These are phyloP conservation scores for Boletus patriciae DNA, from an alignment of 768 basidiomycete genomes.

Conservation along the genomic window DNA sequence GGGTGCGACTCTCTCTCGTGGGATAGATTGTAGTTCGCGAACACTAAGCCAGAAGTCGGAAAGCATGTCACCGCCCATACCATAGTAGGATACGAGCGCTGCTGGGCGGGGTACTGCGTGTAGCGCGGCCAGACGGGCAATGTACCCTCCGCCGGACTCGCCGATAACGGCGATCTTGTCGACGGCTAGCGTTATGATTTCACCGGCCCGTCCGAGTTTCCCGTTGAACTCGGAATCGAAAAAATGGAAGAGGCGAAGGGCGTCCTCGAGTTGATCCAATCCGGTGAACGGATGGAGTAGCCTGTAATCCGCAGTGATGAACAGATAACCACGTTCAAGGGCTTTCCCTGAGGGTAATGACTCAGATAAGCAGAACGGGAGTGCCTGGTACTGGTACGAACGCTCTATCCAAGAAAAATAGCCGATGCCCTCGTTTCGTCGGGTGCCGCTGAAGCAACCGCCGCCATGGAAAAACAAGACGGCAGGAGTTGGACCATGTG, in stretches of 20 bases:
- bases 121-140: not conserved
- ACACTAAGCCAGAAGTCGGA: conserved; percentile 1
- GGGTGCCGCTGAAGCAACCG: conserved; percentile 2
- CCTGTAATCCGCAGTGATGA: conserved; percentile 4
- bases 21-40: not conserved
- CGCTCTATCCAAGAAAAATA: conserved; percentile 6
- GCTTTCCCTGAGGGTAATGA: not conserved
- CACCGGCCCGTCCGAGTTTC: not conserved
- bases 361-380: not conserved
- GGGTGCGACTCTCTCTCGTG: not conserved
- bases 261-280: conserved; percentile 5
- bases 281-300: conserved; percentile 2
- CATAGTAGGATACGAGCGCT: conserved; percentile 2
- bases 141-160: conserved; percentile 3
- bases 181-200: not conserved
- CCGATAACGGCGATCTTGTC: conserved; percentile 2
- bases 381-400: not conserved
- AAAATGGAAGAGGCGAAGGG: not conserved
- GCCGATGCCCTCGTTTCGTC: not conserved
- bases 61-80: conserved; percentile 4
- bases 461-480: conserved; percentile 4
- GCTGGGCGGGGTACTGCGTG: conserved; percentile 1
- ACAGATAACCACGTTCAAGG: not conserved
- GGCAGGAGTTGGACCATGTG: not conserved
- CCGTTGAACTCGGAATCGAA: not conserved